These are phyloP conservation scores for Collybia sp. DNA, from an alignment of 768 basidiomycete genomes.

Conservation along the genomic window DNA sequence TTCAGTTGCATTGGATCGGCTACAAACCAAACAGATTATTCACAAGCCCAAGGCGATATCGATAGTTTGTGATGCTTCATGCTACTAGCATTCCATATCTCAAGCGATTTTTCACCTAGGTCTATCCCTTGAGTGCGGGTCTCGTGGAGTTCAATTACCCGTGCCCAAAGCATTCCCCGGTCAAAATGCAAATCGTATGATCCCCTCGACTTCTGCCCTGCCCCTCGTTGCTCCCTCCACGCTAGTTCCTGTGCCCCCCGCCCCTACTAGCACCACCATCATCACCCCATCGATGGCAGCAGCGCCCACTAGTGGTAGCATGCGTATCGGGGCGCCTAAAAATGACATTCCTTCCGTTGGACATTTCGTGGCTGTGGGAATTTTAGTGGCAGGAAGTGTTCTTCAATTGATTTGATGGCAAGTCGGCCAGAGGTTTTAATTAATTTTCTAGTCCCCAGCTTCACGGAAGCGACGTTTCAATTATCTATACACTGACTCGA, in stretches of 20 bases:
- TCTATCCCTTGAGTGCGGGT: slow-evolving; percentile 11
- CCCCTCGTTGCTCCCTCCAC: slow-evolving; percentile 25
- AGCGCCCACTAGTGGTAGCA: no score
- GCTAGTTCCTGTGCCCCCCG: slow-evolving; percentile 16
- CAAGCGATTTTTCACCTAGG: no score
- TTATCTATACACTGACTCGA: no score
- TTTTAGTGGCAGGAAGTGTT: no score
- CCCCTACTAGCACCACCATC: neutral
- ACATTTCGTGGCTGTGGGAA: no score
- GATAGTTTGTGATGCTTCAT: slow-evolving; percentile 24
- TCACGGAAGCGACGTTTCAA: no score
- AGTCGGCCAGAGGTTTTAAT: no score
- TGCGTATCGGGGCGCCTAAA: no score
- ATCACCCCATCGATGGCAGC: no score
- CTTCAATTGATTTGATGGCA: no score
- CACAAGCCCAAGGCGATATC: slow-evolving; percentile 23
- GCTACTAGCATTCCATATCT: neutral
- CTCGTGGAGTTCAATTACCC: slow-evolving; percentile 14
- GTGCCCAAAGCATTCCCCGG: slow-evolving; percentile 24
- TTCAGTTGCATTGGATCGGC: slow-evolving; percentile 27
- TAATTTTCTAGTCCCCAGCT: no score
- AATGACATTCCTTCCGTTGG: no score
- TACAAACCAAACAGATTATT: slow-evolving; percentile 22
- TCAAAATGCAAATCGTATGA: slow-evolving; percentile 22
- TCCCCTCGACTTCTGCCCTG: slow-evolving; percentile 13